Evolutionary conservation across 257 asterid species (phyloP).

Genomic region (Salvia hispanica): DNA sequence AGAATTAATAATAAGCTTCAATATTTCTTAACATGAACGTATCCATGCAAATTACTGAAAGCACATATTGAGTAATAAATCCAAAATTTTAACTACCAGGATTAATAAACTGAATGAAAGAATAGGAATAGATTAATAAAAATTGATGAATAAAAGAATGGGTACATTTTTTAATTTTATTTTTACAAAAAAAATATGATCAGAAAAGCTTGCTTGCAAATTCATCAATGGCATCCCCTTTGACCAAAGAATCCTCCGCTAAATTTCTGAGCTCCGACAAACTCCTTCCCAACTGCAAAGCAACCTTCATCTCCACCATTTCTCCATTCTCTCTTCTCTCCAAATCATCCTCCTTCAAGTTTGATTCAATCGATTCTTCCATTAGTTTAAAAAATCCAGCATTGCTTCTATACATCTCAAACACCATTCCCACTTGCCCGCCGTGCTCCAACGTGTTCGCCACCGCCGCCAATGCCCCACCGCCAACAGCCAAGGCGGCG

Average conservation of each 20-base stretch:
- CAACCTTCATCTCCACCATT: conserved; percentile 56
- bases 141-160: too few relatives aligned
- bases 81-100: too few relatives aligned
- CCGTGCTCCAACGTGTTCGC: conserved; percentile 13
- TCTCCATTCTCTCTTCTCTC: conserved; percentile 59
- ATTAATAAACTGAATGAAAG: too few relatives aligned
- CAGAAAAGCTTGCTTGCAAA: conserved; percentile 68
- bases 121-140: too few relatives aligned
- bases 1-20: too few relatives aligned
- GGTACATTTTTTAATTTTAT: too few relatives aligned
- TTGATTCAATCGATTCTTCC: conserved; percentile 52
- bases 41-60: too few relatives aligned
- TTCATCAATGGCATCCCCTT: conserved; percentile 36
- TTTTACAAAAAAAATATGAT: background rate
- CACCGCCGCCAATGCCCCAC: background rate
- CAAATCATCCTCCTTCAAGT: conserved; percentile 39
- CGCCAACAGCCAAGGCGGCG: conserved; percentile 29
- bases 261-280: conserved; percentile 53
- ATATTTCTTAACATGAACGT: too few relatives aligned
- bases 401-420: conserved; percentile 67
- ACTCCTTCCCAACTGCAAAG: conserved; percentile 65
- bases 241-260: conserved; percentile 27
- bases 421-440: conserved; percentile 75
- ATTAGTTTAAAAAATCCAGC: conserved; percentile 60
- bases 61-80: too few relatives aligned